These are phyloP conservation scores for Rhynchosporium secalis DNA, from an alignment of 2,329 filamentous ascomycete genomes.

Conservation along the genomic window DNA sequence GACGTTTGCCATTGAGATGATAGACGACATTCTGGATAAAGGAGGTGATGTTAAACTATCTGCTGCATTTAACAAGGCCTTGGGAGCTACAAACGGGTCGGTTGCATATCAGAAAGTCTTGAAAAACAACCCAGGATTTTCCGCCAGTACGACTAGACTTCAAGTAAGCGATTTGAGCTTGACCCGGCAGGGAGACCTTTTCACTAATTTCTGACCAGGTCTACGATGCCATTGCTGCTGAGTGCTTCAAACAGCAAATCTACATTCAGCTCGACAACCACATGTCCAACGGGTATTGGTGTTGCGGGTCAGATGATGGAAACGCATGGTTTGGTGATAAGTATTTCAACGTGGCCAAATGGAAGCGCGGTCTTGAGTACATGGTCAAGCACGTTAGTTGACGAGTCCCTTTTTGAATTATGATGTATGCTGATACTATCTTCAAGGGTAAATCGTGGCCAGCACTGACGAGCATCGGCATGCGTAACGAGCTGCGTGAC, in stretches of 20 bases:
- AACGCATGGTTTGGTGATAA: conserved; percentile 63
- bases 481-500: conserved; percentile 46
- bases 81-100: conserved; percentile 55
- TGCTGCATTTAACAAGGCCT: conserved; percentile 47
- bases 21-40: conserved; percentile 57
- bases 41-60: conserved; percentile 50
- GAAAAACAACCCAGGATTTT: conserved; percentile 57
- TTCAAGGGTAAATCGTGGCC: conserved; percentile 26
- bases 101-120: conserved; percentile 53
- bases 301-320: conserved; percentile 54
- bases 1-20: conserved; percentile 64
- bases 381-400: conserved; percentile 58
- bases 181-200: conserved; percentile 54
- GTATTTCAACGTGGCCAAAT: conserved; percentile 58
- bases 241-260: conserved; percentile 55
- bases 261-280: conserved; percentile 63
- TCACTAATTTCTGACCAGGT: conserved; percentile 40
- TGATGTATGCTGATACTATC: background rate
- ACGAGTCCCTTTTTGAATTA: conserved; percentile 3
- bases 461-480: conserved; percentile 29
- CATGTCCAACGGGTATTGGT: conserved; percentile 59
- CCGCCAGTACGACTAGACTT: conserved; percentile 53
- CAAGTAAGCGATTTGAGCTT: conserved; percentile 44
- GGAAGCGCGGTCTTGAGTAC: conserved; percentile 59
- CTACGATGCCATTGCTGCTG: conserved; percentile 62